Percentiles rank a stretch among this genome's conserved stretches.
phyloP scores from a whole-genome alignment of 257 asterid genomes.

The Paulownia fortunei region DNA sequence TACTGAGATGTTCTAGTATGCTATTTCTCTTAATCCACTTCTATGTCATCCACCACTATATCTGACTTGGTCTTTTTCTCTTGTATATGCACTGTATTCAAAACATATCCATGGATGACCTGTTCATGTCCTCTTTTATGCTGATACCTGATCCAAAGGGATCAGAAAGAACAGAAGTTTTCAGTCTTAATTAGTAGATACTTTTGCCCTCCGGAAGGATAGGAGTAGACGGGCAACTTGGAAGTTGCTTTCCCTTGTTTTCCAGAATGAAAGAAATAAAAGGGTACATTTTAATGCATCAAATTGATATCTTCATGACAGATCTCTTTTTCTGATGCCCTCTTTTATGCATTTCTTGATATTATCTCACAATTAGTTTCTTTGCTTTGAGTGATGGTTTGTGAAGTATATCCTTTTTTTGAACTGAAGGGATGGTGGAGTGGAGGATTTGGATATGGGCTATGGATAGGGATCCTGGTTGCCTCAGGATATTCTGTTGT shows the following conservation, averaged over 20 bases:
- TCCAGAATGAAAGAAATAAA: neutral
- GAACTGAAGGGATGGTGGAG: conserved; percentile 90
- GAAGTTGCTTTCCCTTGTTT: neutral
- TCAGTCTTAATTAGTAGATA: neutral
- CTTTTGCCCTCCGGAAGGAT: neutral
- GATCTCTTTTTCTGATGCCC: conserved; percentile 10
- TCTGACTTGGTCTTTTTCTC: conserved; percentile 3
- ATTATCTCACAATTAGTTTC: conserved; percentile 4
- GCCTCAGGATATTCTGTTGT: conserved; percentile 86
- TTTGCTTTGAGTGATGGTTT: conserved; percentile 18
- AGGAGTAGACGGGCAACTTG: neutral
- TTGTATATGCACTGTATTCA: neutral
- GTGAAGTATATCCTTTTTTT: conserved; percentile 25
- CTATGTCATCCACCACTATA: neutral
- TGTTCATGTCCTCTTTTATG: neutral
- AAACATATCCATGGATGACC: neutral
- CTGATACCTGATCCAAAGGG: neutral
- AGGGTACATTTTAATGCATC: neutral
- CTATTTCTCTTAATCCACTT: neutral
- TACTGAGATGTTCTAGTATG: neutral
- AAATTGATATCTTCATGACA: neutral
- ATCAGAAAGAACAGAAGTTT: neutral
- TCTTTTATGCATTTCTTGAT: neutral
- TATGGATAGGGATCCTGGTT: conserved; percentile 84
- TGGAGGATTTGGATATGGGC: conserved; percentile 89